Conservation (phyloP, 257 asterid species). For the Solanum chmielewskii region DNA sequence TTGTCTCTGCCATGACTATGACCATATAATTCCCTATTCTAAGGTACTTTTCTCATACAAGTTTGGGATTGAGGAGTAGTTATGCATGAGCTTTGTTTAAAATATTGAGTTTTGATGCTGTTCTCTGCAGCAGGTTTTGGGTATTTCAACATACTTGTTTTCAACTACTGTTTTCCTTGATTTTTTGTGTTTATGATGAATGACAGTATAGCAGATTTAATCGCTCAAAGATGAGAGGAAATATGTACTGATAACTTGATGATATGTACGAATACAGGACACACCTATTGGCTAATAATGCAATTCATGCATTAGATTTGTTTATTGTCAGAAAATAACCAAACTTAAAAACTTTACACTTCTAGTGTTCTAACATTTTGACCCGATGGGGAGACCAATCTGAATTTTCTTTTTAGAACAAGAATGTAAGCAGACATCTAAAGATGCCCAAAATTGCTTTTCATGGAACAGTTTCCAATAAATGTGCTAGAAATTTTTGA, state of each 20-base stretch:
- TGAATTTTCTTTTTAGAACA: no score
- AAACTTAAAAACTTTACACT: not conserved
- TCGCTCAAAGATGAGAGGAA: not conserved
- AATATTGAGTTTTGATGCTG: not conserved
- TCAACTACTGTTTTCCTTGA: not conserved
- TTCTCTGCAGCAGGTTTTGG: not conserved
- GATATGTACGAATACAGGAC: not conserved
- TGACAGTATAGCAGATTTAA: not conserved
- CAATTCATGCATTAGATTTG: not conserved
- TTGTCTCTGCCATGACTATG: slow-evolving; percentile 94
- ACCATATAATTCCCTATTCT: slow-evolving; percentile 87
- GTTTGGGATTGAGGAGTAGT: not conserved
- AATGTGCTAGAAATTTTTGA: not conserved
- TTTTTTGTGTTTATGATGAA: not conserved
- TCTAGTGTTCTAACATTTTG: no score
- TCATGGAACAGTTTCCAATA: not conserved
- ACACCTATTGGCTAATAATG: not conserved
- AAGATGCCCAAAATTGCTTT: not conserved
- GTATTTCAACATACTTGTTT: not conserved
- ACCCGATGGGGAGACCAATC: no score
- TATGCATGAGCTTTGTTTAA: not conserved
- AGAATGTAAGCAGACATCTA: not conserved
- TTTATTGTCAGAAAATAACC: not conserved
- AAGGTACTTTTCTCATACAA: slow-evolving; percentile 7
- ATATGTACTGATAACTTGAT: not conserved